phyloP scores from a whole-genome alignment of 768 basidiomycete genomes.

The Xerocomellus intermedius region DNA sequence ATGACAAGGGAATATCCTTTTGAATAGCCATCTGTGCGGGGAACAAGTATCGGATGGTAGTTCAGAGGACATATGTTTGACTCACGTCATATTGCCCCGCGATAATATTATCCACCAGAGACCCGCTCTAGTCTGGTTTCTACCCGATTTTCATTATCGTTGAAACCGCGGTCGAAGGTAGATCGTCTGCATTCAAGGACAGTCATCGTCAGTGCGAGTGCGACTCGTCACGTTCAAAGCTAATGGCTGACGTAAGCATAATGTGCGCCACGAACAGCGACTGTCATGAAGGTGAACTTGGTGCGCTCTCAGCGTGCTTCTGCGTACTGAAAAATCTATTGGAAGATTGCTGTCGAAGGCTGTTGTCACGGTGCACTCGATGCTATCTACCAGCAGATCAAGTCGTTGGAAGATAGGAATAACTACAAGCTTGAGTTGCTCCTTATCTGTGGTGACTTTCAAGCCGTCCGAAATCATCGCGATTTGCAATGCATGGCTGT shows the following conservation, averaged over 20 bases:
- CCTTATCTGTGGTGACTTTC: constrained; percentile 94
- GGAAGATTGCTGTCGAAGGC: constrained; percentile 84
- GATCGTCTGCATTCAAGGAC: background rate
- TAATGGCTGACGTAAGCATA: background rate
- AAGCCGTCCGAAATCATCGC: constrained; percentile 81
- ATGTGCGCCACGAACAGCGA: background rate
- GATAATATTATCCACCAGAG: too few relatives aligned
- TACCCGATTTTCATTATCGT: too few relatives aligned
- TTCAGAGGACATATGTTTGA: too few relatives aligned
- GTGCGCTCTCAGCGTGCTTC: background rate
- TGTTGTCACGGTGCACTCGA: constrained; percentile 96
- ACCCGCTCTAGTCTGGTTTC: too few relatives aligned
- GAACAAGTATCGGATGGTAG: too few relatives aligned
- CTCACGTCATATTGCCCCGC: too few relatives aligned
- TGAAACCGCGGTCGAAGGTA: background rate
- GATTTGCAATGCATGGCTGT: constrained; percentile 92
- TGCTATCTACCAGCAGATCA: constrained; percentile 75
- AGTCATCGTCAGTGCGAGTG: too few relatives aligned
- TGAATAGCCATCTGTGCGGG: too few relatives aligned
- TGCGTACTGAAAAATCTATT: constrained; percentile 3
- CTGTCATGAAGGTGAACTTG: constrained; percentile 27
- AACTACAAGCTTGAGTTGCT: constrained; percentile 77
- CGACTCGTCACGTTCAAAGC: too few relatives aligned
- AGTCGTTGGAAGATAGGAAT: constrained; percentile 56
- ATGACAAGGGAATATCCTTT: too few relatives aligned